Evolutionary conservation across 2,329 filamentous ascomycete species (phyloP).

Genomic region (Aspergillus ruber): DNA sequence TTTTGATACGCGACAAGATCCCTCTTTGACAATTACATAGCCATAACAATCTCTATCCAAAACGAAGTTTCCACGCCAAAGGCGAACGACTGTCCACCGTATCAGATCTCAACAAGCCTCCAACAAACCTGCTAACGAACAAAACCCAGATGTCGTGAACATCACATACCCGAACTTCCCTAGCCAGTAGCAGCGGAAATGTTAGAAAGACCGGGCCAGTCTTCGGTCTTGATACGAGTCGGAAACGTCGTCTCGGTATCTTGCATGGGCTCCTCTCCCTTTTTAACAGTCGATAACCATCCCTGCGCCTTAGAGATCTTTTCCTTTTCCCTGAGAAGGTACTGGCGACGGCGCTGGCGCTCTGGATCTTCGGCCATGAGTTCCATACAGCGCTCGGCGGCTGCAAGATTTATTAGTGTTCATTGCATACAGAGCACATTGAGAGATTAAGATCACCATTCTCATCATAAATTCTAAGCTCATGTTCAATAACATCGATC

Average conservation of each 20-base stretch:
- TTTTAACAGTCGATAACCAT: constrained; percentile 20
- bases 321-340: constrained; percentile 24
- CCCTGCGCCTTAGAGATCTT: constrained; percentile 30
- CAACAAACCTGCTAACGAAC: background rate
- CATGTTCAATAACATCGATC: constrained; percentile 21
- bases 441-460: too few species aligned
- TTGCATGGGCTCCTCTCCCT: constrained; percentile 5
- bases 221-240: background rate
- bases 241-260: background rate
- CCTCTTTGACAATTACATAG: too few species aligned
- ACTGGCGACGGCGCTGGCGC: constrained; percentile 24
- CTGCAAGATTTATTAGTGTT: constrained; percentile 13
- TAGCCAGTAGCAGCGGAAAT: background rate
- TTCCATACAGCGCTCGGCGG: constrained; percentile 26
- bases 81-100: too few species aligned
- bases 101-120: too few species aligned
- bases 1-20: background rate
- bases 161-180: background rate
- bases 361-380: constrained; percentile 34
- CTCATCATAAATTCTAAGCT: constrained; percentile 22
- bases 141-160: background rate
- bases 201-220: background rate
- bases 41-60: too few species aligned
- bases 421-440: too few species aligned
- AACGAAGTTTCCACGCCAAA: too few species aligned